A percentile compares a stretch with the other conserved stretches of the same genome.
phyloP scores from a whole-genome alignment of 2,329 filamentous ascomycete species.

The Sarocladiaceae sp. region DNA sequence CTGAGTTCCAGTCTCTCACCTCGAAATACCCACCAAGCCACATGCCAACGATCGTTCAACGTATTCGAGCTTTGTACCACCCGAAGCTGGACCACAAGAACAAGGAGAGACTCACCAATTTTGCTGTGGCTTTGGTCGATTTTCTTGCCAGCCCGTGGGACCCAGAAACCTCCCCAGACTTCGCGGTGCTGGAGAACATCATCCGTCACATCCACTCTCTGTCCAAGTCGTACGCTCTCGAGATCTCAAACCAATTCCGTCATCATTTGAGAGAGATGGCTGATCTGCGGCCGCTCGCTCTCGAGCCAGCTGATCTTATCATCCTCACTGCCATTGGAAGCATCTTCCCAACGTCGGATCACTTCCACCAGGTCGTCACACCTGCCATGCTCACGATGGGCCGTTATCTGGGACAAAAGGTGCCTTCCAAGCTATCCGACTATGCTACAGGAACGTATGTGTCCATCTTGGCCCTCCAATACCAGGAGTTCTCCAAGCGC shows the following conservation, averaged over 20 bases:
- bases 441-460: constrained; percentile 73
- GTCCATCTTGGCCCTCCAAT: constrained; percentile 74
- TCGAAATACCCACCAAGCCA: constrained; percentile 58
- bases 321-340: constrained; percentile 79
- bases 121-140: constrained; percentile 63
- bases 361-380: constrained; percentile 93
- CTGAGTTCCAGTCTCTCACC: constrained; percentile 67
- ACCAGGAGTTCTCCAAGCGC: constrained; percentile 77
- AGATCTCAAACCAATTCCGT: constrained; percentile 74
- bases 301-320: constrained; percentile 67
- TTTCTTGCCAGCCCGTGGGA: constrained; percentile 43
- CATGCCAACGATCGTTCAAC: constrained; percentile 75
- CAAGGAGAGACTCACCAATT: constrained; percentile 72
- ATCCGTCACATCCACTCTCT: constrained; percentile 91
- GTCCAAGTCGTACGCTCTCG: constrained; percentile 76
- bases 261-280: constrained; percentile 60
- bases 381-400: constrained; percentile 83
- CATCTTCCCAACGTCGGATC: constrained; percentile 92
- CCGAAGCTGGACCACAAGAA: constrained; percentile 81
- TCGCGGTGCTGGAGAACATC: constrained; percentile 70
- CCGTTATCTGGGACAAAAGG: constrained; percentile 76
- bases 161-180: constrained; percentile 45
- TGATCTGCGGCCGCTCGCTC: constrained; percentile 43
- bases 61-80: constrained; percentile 89
- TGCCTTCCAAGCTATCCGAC: constrained; percentile 61